Percentiles rank a stretch among this genome's conserved stretches.
Evolutionary conservation across 129 eudicot genomes (phyloP).

Genomic region (Pittosporum tobira): DNA sequence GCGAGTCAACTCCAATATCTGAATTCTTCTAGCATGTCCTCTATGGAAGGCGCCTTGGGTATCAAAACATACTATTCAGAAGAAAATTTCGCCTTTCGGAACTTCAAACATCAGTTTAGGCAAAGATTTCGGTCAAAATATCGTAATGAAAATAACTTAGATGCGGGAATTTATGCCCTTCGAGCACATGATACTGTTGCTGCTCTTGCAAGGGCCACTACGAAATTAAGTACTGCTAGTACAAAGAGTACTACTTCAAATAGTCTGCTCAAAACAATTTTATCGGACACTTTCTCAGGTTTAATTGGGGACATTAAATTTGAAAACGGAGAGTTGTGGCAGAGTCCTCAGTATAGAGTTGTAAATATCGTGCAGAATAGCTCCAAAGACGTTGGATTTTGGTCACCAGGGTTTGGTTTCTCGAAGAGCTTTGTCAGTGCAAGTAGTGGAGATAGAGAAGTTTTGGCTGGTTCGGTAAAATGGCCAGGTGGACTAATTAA

Average conservation of each 20-base stretch:
- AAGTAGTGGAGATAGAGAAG: not conserved
- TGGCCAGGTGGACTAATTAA: slow-evolving; percentile 32
- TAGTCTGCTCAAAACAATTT: slow-evolving; percentile 10
- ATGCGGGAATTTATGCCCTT: slow-evolving; percentile 21
- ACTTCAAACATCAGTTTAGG: slow-evolving; percentile 8
- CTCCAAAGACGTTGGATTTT: slow-evolving; percentile 24
- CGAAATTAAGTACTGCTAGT: slow-evolving; percentile 10
- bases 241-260: not conserved
- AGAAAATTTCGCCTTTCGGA: not conserved
- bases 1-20: slow-evolving; percentile 7
- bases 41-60: slow-evolving; percentile 10
- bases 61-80: slow-evolving; percentile 5
- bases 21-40: slow-evolving; percentile 4
- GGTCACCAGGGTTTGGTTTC: slow-evolving; percentile 23
- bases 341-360: slow-evolving; percentile 1
- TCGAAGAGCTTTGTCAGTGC: slow-evolving; percentile 14
- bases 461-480: slow-evolving; percentile 13
- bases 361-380: slow-evolving; percentile 28
- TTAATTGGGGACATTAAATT: slow-evolving; percentile 23
- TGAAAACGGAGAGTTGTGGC: slow-evolving; percentile 1
- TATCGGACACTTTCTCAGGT: slow-evolving; percentile 19
- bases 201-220: slow-evolving; percentile 6
- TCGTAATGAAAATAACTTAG: slow-evolving; percentile 17
- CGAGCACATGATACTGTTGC: not conserved
- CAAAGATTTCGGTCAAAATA: slow-evolving; percentile 9